phyloP scores from a whole-genome alignment of 2,329 filamentous ascomycete species.

The Clonostachys rhizophaga region DNA sequence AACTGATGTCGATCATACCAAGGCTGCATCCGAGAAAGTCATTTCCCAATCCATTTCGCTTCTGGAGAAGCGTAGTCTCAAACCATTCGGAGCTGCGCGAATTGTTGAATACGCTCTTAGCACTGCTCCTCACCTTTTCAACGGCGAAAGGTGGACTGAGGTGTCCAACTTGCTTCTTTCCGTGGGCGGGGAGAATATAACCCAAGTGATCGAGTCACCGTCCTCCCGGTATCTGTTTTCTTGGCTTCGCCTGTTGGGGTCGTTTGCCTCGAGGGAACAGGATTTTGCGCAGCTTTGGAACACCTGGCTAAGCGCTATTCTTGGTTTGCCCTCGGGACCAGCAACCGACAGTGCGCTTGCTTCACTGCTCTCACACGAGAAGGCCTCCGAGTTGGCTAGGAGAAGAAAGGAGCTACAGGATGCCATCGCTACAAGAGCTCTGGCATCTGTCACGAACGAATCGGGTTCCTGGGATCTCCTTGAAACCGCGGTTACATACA shows the following conservation, averaged over 20 bases:
- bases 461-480: conserved; percentile 37
- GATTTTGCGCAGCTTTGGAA: conserved; percentile 38
- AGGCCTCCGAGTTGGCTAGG: conserved; percentile 30
- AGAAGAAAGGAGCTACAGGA: conserved; percentile 36
- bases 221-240: conserved; percentile 64
- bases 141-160: conserved; percentile 15
- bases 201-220: conserved; percentile 58
- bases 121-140: conserved; percentile 34
- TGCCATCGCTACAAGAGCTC: conserved; percentile 34
- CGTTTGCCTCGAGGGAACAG: conserved; percentile 27
- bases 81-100: conserved; percentile 50
- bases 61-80: conserved; percentile 46
- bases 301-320: conserved; percentile 32
- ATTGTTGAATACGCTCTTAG: conserved; percentile 33
- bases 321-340: conserved; percentile 19
- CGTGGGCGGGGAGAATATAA: conserved; percentile 52
- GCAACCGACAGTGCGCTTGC: conserved; percentile 26
- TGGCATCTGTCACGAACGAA: conserved; percentile 27
- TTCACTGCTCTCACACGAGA: conserved; percentile 39
- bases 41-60: conserved; percentile 31
- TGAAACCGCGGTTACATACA: conserved; percentile 38
- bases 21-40: conserved; percentile 17
- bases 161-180: conserved; percentile 36
- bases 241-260: conserved; percentile 53
- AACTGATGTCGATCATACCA: conserved; percentile 18